A percentile compares a stretch with the other conserved stretches of the same genome.
Evolutionary conservation across 2,329 filamentous ascomycete genomes (phyloP).

Genomic region (Xylogone sp.): DNA sequence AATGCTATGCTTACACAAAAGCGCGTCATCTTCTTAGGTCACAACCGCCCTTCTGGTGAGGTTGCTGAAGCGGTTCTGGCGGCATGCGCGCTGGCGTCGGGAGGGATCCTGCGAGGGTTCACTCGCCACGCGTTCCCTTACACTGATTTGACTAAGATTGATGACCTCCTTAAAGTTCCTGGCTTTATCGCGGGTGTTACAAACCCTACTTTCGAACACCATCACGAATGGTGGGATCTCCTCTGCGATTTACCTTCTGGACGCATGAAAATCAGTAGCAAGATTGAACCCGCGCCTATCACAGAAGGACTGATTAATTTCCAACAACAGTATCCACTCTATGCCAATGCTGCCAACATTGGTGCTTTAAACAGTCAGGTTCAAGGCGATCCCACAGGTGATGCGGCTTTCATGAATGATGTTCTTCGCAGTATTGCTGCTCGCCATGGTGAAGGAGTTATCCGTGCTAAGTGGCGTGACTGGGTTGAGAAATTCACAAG

Average conservation of each 20-base stretch:
- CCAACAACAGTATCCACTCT: conserved; percentile 69
- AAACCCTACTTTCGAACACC: conserved; percentile 91
- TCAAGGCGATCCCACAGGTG: conserved; percentile 70
- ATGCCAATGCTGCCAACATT: conserved; percentile 47
- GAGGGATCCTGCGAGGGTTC: conserved; percentile 88
- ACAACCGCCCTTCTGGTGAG: conserved; percentile 92
- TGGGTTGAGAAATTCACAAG: conserved; percentile 95
- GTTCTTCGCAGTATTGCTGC: conserved; percentile 80
- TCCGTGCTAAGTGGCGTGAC: conserved; percentile 87
- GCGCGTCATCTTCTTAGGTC: conserved; percentile 89
- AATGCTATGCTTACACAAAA: conserved; percentile 97
- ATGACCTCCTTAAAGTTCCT: conserved; percentile 91
- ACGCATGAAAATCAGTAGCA: conserved; percentile 88
- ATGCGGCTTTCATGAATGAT: conserved; percentile 83
- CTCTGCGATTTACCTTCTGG: conserved; percentile 90
- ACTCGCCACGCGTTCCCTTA: conserved; percentile 96
- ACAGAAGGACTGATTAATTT: conserved; percentile 88
- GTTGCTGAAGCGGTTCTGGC: conserved; percentile 97
- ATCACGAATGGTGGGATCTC: conserved; percentile 97
- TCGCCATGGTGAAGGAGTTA: conserved; percentile 82
- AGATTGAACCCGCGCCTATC: conserved; percentile 73
- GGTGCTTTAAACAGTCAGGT: conserved; percentile 20
- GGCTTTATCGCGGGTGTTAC: conserved; percentile 98
- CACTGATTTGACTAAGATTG: conserved; percentile 95
- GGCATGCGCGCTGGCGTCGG: conserved; percentile 91